Percentiles rank a stretch among this genome's conserved stretches.
Evolutionary conservation across 2,329 filamentous ascomycete species (phyloP).

Genomic region (Claviceps maximensis): DNA sequence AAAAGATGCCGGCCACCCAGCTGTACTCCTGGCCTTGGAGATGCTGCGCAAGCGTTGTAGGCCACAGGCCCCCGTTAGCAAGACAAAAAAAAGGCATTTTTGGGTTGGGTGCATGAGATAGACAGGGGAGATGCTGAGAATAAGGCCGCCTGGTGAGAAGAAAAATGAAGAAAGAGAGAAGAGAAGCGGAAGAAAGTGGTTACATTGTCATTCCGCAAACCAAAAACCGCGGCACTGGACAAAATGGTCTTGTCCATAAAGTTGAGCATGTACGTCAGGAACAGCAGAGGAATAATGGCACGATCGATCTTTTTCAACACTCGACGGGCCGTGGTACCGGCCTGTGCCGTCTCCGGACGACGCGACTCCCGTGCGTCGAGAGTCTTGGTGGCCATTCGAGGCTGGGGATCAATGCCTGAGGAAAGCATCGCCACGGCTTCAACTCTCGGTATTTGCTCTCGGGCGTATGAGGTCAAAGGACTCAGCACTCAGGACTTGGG

Average conservation of each 20-base stretch:
- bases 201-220: slow-evolving; percentile 32
- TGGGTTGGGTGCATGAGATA: no score
- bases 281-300: slow-evolving; percentile 40
- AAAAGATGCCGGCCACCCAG: slow-evolving; percentile 16
- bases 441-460: no score
- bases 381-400: background rate
- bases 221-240: slow-evolving; percentile 42
- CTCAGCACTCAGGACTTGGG: no score
- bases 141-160: no score
- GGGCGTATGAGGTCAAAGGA: no score
- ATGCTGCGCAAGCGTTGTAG: slow-evolving; percentile 1
- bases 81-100: slow-evolving; percentile 6
- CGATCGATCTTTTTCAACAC: slow-evolving; percentile 43
- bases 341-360: background rate
- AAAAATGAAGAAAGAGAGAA: background rate
- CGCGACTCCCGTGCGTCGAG: no score
- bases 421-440: no score
- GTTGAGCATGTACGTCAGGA: slow-evolving; percentile 43
- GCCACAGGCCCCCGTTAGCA: background rate
- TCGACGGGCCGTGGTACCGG: slow-evolving; percentile 18
- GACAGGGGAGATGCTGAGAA: no score
- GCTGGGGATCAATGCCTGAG: no score
- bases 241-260: slow-evolving; percentile 48
- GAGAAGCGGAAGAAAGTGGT: slow-evolving; percentile 1
- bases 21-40: slow-evolving; percentile 7